A percentile compares a stretch with the other conserved stretches of the same genome.
Conservation (phyloP, 192 early-diverging fungal species). For the Entomortierella beljakovae region DNA sequence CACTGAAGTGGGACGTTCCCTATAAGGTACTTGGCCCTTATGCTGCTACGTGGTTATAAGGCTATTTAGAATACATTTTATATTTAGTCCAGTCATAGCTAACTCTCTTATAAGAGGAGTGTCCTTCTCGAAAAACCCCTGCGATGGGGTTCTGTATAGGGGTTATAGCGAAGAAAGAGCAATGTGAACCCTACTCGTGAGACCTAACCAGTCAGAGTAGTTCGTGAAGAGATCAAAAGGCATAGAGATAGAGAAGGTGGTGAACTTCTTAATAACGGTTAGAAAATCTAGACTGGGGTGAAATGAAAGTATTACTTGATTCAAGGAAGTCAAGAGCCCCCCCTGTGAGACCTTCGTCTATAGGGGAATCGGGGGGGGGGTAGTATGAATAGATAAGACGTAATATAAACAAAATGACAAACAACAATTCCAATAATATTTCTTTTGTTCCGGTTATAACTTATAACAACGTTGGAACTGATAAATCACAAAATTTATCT, state of each 20-base stretch:
- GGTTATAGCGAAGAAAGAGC: background rate
- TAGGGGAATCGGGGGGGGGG: background rate
- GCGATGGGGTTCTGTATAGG: background rate
- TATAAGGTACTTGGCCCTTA: too few species aligned
- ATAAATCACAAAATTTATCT: background rate
- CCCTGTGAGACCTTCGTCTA: background rate
- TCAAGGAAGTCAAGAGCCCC: background rate
- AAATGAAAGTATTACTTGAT: background rate
- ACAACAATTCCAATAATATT: conserved; percentile 3
- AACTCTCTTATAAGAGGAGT: background rate
- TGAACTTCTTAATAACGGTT: background rate
- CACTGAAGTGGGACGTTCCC: too few species aligned
- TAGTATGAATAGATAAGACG: conserved; percentile 1
- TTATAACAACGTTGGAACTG: conserved; percentile 1
- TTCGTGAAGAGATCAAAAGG: background rate
- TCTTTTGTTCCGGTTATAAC: conserved; percentile 4
- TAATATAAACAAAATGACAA: too few species aligned
- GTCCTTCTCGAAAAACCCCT: background rate
- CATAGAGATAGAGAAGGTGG: background rate
- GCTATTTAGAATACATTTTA: too few species aligned
- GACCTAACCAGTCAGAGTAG: conserved; percentile 1
- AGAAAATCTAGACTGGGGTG: background rate
- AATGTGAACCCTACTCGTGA: background rate
- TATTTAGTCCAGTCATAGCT: too few species aligned
- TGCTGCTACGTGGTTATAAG: too few species aligned